Base-by-base conservation (phyloP, 2,329 filamentous ascomycete genomes). In the Emergomyces pasteurianus region DNA sequence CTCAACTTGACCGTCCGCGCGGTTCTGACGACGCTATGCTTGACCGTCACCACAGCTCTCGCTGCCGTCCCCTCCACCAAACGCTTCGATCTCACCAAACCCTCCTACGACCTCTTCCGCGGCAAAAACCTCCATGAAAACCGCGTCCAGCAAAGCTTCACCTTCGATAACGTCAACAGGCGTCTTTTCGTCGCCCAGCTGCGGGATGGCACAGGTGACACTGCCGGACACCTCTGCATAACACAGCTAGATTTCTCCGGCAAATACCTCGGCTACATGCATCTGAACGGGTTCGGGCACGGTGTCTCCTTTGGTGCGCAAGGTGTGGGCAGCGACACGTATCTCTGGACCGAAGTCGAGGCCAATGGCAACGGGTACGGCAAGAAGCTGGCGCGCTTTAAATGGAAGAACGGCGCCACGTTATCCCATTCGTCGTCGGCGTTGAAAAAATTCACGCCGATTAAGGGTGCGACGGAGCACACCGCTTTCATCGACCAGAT, bases 81-180 rank as follows among this genome's bases (percentile, higher is more conserved):
- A 23, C 60, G 57, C 2, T 65, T 65, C 49, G 65, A 66, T 42
- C 60, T 66, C 1, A 58, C 61, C 2, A 53, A 64, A 12, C 62
- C 64, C 7, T 66, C 63, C 3, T 62, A 65, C 28, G 64, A 65
- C 28, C 49, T 65, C 18, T 66, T 60, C 60, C 61, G 65, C n/a
- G 52, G 56, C 60, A 64, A 67, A 49, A 34, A 60, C 18, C 57
- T 66, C 0, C 63, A 63, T 23, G 66, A 66, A 28, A 54, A 16
- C 16, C 65, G 65, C 2, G 62, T 68, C 10, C 67, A 67, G 18
- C 66, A 67, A 62, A 63, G 64, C 9, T 67, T 68, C 46, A 61
- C 66, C 40, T 68, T 68, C 49, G 67, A 68, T 63, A 67, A 67
- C 36, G 60, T 61, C 58, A 68, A 68, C 49, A 61, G 64, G 6